phyloP scores from a whole-genome alignment of 2,329 filamentous ascomycete species.

The Tolypocladium pustulatum region DNA sequence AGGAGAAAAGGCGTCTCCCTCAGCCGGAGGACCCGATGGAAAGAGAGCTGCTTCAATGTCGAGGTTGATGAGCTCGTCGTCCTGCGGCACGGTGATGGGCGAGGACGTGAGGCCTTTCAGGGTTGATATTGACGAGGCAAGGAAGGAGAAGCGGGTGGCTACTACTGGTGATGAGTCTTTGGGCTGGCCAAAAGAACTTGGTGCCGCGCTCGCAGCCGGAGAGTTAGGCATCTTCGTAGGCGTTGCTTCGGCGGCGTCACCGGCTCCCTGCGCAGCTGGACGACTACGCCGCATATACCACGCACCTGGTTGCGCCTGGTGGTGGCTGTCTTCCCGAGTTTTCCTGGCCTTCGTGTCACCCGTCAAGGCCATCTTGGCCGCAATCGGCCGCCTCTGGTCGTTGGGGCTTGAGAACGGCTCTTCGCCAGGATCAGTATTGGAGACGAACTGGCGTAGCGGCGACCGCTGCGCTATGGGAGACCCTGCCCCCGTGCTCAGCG shows the following conservation, averaged over 20 bases:
- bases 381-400: conserved; percentile 4
- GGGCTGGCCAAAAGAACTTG: neutral
- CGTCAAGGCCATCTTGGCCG: conserved; percentile 17
- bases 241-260: neutral
- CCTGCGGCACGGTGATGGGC: conserved; percentile 15
- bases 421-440: neutral
- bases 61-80: conserved; percentile 45
- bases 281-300: conserved; percentile 13
- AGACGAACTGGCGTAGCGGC: neutral
- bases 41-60: conserved; percentile 46
- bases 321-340: conserved; percentile 4
- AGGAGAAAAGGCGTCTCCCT: conserved; percentile 44
- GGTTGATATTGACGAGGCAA: conserved; percentile 34
- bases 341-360: conserved; percentile 14
- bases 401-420: neutral
- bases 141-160: conserved; percentile 31
- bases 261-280: conserved; percentile 1
- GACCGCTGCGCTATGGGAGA: neutral
- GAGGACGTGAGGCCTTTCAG: conserved; percentile 19
- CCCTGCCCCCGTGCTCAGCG: neutral
- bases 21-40: conserved; percentile 28
- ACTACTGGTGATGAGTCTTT: conserved; percentile 7
- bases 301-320: conserved; percentile 6
- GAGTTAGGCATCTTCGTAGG: conserved; percentile 3
- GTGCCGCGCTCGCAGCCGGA: neutral